Conservation (phyloP, 495 filamentous ascomycete species). For the Penicillium mononematosum region DNA sequence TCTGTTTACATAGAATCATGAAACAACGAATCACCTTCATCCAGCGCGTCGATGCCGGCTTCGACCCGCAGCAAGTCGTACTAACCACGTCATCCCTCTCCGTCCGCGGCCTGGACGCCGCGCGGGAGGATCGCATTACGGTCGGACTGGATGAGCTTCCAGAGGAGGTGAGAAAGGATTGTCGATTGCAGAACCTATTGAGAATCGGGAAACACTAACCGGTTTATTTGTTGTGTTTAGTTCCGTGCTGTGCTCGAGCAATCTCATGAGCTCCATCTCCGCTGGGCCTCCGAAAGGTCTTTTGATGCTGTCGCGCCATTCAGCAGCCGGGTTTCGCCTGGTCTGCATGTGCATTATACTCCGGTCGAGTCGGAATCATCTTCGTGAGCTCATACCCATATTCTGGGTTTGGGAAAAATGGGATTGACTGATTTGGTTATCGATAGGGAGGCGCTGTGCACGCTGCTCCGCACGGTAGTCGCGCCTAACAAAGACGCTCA, state of each 20-base stretch:
- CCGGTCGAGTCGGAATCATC: slow-evolving; percentile 45
- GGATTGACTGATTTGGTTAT: slow-evolving; percentile 16
- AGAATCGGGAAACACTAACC: background rate
- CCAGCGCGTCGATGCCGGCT: slow-evolving; percentile 57
- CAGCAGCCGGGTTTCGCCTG: slow-evolving; percentile 69
- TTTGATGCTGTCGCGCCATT: slow-evolving; percentile 67
- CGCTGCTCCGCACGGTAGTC: slow-evolving; percentile 60
- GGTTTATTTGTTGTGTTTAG: slow-evolving; percentile 30
- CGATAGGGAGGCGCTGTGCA: slow-evolving; percentile 58
- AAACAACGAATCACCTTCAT: slow-evolving; percentile 82
- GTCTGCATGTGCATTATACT: slow-evolving; percentile 80
- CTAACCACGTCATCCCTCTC: slow-evolving; percentile 50
- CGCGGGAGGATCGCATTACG: slow-evolving; percentile 78
- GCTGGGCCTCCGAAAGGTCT: slow-evolving; percentile 63
- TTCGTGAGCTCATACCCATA: slow-evolving; percentile 35
- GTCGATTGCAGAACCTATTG: background rate
- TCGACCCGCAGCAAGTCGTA: slow-evolving; percentile 59
- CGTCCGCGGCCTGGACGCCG: slow-evolving; percentile 55
- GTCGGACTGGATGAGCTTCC: slow-evolving; percentile 72
- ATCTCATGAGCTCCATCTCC: slow-evolving; percentile 72
- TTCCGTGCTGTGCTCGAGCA: slow-evolving; percentile 61
- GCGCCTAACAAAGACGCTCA: slow-evolving; percentile 28
- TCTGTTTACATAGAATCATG: slow-evolving; percentile 50
- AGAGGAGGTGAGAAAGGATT: slow-evolving; percentile 49
- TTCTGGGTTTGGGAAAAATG: background rate